Base-by-base conservation (phyloP, 768 basidiomycete genomes). In the Pleurotus salmoneostramineus region DNA sequence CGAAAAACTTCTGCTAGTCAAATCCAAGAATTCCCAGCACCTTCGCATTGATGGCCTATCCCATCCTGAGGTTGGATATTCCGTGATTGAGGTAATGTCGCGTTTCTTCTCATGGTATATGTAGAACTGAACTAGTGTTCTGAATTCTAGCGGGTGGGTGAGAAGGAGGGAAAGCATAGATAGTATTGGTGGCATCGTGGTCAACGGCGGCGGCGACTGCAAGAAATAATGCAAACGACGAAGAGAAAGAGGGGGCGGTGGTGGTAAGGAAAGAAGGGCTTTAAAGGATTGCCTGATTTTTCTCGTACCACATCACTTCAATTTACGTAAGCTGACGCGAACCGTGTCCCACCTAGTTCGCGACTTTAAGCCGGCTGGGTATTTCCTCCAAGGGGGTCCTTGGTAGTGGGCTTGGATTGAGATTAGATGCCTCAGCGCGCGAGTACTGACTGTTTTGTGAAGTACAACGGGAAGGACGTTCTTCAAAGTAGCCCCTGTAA, bases 11-110 rank as follows among this genome's bases (percentile, higher is more conserved):
- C 96, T 74, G 63, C 92, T 93, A 3, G 95, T 95, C 72, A 78
- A 57, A 78, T 98, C 95, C 56, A 98, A 76, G 64, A 94, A 88
- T 5, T 82, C 76, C 95, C 95, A 98, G 67, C 95, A 98, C 44
- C 84, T 78, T 57, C 85, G 83, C 96, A 99, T 99, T 6, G 84
- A 77, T 40, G 81, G 67, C 57, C 96, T 78, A 73, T 97, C 87
- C 87, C 91, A 98, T 44, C 93, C 93, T 1, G 93, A 91, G 15
- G 88, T 85, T 0, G 80, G 75, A 63, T 90, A 83, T 64, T 98
- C 91, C 61, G 80, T 73, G 57, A 84, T 74, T 1, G 83, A 77
- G 45, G 90, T 85, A 64, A 98, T 91, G 65, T 95, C 91, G 63
- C 94, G 85, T 65, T 85, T 85, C 62, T 81, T 77, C 60, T 93